phyloP scores from a whole-genome alignment of 768 basidiomycete species.

The Crassisporium funariophilum region DNA sequence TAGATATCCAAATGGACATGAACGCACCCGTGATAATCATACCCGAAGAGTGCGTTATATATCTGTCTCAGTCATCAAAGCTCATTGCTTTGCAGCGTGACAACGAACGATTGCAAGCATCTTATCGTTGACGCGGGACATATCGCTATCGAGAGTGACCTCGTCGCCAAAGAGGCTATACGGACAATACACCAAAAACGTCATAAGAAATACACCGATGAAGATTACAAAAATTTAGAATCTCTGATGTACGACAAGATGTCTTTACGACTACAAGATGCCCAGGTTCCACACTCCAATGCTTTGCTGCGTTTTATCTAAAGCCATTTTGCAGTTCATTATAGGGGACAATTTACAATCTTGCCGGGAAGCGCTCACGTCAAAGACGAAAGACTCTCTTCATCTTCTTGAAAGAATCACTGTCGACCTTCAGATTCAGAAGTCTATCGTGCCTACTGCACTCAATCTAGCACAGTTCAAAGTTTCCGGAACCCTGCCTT shows the following conservation, averaged over 20 bases:
- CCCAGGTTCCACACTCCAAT: slow-evolving; percentile 63
- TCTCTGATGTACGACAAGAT: slow-evolving; percentile 95
- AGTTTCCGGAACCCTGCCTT: slow-evolving; percentile 84
- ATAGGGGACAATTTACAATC: slow-evolving; percentile 82
- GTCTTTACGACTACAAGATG: slow-evolving; percentile 77
- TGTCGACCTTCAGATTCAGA: slow-evolving; percentile 86
- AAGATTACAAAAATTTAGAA: slow-evolving; percentile 85
- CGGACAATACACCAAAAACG: slow-evolving; percentile 81
- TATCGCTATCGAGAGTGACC: slow-evolving; percentile 88
- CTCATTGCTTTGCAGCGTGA: slow-evolving; percentile 53
- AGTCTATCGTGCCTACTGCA: slow-evolving; percentile 87
- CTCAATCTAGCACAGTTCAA: slow-evolving; percentile 87
- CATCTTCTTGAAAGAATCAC: slow-evolving; percentile 93
- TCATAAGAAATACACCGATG: slow-evolving; percentile 80
- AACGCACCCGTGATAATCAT: slow-evolving; percentile 97
- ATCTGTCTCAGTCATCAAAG: slow-evolving; percentile 2
- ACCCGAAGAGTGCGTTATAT: slow-evolving; percentile 76
- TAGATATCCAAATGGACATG: slow-evolving; percentile 96
- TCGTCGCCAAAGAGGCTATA: slow-evolving; percentile 82
- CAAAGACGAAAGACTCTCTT: slow-evolving; percentile 56
- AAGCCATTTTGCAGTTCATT: slow-evolving; percentile 61
- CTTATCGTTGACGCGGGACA: slow-evolving; percentile 96
- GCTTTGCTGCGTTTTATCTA: slow-evolving; percentile 39
- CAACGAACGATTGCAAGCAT: slow-evolving; percentile 75
- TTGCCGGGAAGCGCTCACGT: slow-evolving; percentile 78